Evolutionary conservation across 2,329 filamentous ascomycete genomes (phyloP).

Genomic region (Aspergillus pseudoviridinutans): DNA sequence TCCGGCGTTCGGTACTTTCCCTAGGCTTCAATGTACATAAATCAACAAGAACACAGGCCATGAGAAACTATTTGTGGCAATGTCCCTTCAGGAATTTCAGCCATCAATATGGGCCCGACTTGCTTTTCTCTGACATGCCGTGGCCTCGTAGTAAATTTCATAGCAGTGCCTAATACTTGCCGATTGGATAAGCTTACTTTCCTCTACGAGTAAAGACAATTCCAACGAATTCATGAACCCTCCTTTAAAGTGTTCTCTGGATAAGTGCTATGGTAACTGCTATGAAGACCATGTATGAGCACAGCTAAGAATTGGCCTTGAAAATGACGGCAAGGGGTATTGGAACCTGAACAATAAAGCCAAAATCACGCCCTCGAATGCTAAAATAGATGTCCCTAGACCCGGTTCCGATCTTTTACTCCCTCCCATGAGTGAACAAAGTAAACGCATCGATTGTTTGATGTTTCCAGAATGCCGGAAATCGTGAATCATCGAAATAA

Average conservation of each 20-base stretch:
- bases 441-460: not conserved
- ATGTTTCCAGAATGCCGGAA: not conserved
- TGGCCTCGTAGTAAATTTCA: not conserved
- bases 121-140: not conserved
- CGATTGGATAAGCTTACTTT: not conserved
- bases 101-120: not conserved
- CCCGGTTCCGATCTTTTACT: not conserved
- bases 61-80: not conserved
- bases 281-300: not conserved
- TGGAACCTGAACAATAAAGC: not conserved
- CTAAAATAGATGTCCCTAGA: not conserved
- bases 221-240: not conserved
- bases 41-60: not conserved
- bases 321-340: not conserved
- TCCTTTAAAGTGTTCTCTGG: not conserved
- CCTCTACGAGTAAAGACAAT: not conserved
- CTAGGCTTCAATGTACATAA: not conserved
- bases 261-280: not conserved
- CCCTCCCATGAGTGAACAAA: not conserved
- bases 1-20: not conserved
- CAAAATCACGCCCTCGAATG: not conserved
- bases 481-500: not conserved
- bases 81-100: not conserved
- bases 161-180: not conserved
- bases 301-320: not conserved